Evolutionary conservation across 2,329 filamentous ascomycete species (phyloP).

Genomic region (Paecilomyces sp.): DNA sequence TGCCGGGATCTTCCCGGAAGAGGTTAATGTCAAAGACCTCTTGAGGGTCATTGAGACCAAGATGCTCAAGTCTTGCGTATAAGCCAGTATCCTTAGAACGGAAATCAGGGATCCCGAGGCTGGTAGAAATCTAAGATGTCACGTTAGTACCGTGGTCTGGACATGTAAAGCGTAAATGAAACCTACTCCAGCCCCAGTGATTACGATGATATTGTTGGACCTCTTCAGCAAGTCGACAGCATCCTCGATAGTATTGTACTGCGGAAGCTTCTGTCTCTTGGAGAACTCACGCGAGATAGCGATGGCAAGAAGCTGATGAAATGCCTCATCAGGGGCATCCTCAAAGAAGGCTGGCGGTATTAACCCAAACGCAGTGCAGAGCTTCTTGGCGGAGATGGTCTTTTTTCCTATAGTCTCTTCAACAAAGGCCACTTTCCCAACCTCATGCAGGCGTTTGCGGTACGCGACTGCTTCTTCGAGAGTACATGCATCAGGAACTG

Average conservation of each 20-base stretch:
- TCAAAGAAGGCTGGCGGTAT: conserved; percentile 67
- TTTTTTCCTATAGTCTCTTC: conserved; percentile 62
- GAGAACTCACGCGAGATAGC: conserved; percentile 74
- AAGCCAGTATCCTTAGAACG: conserved; percentile 88
- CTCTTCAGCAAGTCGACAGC: conserved; percentile 69
- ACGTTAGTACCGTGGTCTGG: conserved; percentile 2
- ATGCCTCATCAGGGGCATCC: conserved; percentile 63
- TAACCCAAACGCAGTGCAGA: conserved; percentile 81
- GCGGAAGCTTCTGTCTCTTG: conserved; percentile 69
- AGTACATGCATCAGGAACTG: conserved; percentile 52
- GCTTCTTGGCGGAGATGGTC: conserved; percentile 68
- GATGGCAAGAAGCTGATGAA: conserved; percentile 66
- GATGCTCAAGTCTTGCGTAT: conserved; percentile 73
- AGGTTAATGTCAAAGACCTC: conserved; percentile 89
- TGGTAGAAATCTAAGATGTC: conserved; percentile 67
- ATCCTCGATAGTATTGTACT: conserved; percentile 83
- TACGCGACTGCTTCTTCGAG: conserved; percentile 62
- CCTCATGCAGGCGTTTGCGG: conserved; percentile 62
- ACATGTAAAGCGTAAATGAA: not conserved
- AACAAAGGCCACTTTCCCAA: conserved; percentile 74
- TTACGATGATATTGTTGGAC: conserved; percentile 78
- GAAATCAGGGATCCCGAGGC: conserved; percentile 93
- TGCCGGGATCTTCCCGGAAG: conserved; percentile 77
- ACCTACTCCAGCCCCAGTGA: conserved; percentile 76
- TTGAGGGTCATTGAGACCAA: conserved; percentile 76